Evolutionary conservation across 345 rosid genomes (phyloP).

Genomic region (Angophora floribunda): DNA sequence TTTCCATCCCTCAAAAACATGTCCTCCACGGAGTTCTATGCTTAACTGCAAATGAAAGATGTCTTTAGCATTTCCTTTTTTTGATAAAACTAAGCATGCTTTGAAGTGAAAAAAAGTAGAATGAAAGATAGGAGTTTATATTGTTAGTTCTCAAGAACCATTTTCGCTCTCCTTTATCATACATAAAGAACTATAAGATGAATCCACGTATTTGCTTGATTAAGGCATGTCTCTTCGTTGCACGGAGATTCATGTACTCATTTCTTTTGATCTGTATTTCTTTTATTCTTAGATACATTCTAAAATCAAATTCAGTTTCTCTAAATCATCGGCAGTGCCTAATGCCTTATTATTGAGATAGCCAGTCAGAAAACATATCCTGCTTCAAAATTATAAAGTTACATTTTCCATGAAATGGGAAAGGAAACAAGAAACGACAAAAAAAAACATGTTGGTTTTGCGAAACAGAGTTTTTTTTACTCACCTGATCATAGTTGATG

Average conservation of each 20-base stretch:
- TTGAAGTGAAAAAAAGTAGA: background rate
- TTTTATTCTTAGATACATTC: background rate
- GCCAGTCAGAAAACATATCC: background rate
- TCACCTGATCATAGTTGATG: slow-evolving; percentile 70
- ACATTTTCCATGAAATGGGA: background rate
- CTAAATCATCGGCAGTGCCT: background rate
- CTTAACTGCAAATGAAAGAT: slow-evolving; percentile 37
- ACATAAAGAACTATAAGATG: background rate
- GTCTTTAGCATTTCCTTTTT: background rate
- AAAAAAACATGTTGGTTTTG: background rate
- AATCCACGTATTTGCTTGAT: background rate
- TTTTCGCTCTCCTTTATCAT: background rate
- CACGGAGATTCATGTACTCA: background rate
- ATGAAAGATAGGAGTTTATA: background rate
- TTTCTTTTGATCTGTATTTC: background rate
- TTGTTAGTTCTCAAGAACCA: background rate
- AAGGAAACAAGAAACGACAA: background rate
- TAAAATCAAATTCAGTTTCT: background rate
- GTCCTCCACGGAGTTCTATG: slow-evolving; percentile 66
- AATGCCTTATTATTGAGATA: background rate
- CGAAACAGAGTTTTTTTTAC: background rate
- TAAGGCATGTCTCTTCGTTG: background rate
- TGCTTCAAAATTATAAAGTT: background rate
- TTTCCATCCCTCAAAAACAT: slow-evolving; percentile 85
- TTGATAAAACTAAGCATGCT: background rate